Conservation (phyloP, 192 early-diverging fungal species). For the Rhizoclosmatium sp. region DNA sequence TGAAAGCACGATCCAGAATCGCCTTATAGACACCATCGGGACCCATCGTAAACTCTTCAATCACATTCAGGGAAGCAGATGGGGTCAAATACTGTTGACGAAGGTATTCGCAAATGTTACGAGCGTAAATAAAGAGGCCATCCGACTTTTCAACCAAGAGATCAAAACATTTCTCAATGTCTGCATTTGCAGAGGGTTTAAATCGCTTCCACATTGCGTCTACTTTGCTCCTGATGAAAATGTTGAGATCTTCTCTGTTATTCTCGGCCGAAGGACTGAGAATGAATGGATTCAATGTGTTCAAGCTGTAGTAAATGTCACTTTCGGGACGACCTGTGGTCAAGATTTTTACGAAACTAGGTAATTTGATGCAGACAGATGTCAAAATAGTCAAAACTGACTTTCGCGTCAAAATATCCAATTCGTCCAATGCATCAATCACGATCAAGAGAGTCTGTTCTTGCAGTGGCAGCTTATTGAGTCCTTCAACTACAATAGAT, state of each 20-base stretch:
- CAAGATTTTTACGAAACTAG: slow-evolving; percentile 28
- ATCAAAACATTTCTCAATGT: too few relatives aligned
- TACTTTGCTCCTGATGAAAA: neutral
- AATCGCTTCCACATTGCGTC: neutral
- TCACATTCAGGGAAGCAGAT: neutral
- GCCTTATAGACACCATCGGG: slow-evolving; percentile 5
- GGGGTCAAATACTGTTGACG: neutral
- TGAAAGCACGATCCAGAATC: slow-evolving; percentile 9
- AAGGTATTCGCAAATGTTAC: slow-evolving; percentile 1
- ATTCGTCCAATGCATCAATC: slow-evolving; percentile 42
- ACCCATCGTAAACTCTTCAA: neutral
- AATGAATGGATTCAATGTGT: neutral
- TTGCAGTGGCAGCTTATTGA: neutral
- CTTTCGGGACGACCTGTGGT: slow-evolving; percentile 31
- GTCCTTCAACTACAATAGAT: slow-evolving; percentile 1
- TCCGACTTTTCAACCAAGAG: too few relatives aligned
- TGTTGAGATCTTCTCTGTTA: slow-evolving; percentile 16
- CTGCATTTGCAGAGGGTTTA: too few relatives aligned
- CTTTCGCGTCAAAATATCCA: neutral
- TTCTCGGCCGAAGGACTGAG: slow-evolving; percentile 8
- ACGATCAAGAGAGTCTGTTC: slow-evolving; percentile 26
- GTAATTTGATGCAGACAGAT: neutral
- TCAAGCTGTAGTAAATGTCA: slow-evolving; percentile 34
- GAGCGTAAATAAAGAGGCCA: slow-evolving; percentile 11
- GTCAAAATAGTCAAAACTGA: slow-evolving; percentile 19